Evolutionary conservation across 169 alveolate species (phyloP).

Genomic region (Plasmodium adleri): DNA sequence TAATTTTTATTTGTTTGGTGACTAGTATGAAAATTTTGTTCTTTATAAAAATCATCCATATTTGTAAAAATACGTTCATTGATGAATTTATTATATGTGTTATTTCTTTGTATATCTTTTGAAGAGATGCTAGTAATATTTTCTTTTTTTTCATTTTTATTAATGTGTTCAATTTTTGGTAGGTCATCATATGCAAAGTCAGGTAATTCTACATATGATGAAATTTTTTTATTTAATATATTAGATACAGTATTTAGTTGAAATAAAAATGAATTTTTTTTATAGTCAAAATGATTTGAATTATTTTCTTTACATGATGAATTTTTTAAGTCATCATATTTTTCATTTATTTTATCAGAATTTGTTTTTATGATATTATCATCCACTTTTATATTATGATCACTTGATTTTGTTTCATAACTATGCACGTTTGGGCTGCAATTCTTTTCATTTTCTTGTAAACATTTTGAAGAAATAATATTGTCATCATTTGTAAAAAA

Average conservation of each 20-base stretch:
- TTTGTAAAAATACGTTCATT: slow-evolving; percentile 25
- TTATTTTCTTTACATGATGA: background rate
- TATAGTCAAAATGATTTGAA: background rate
- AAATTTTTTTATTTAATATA: slow-evolving; percentile 15
- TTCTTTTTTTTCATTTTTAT: slow-evolving; percentile 8
- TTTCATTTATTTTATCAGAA: background rate
- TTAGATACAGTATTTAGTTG: slow-evolving; percentile 55
- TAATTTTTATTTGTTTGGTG: background rate
- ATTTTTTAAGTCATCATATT: background rate
- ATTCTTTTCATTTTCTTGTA: background rate
- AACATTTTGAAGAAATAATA: background rate
- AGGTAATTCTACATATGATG: slow-evolving; percentile 43
- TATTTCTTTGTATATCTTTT: slow-evolving; percentile 17
- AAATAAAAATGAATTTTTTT: background rate
- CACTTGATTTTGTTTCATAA: no score
- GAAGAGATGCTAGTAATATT: slow-evolving; percentile 22
- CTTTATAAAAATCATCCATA: slow-evolving; percentile 58
- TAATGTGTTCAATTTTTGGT: slow-evolving; percentile 42
- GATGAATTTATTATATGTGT: background rate
- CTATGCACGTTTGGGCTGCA: no score
- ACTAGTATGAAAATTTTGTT: background rate
- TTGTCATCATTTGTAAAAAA: slow-evolving; percentile 2
- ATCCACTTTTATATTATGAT: no score
- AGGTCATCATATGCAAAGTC: slow-evolving; percentile 34
- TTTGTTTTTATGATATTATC: no score